Evolutionary conservation across 371 early-diverging fungal genomes (phyloP), one percentile per base, ranked within the genome.

Genomic region (Mortierella sp.): DNA sequence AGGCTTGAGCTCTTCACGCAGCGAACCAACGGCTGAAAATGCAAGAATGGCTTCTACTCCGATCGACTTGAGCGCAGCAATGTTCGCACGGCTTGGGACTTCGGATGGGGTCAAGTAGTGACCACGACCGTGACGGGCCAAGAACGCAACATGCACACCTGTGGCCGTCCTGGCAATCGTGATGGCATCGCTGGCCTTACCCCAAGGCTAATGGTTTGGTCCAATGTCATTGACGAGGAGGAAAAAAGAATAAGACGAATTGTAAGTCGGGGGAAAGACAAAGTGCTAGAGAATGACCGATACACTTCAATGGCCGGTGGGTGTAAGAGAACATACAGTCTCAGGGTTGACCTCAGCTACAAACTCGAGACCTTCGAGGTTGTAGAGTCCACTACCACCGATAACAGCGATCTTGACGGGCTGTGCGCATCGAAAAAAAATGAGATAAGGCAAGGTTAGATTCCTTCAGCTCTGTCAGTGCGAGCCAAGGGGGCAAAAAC

Each of bases 331-430:
- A 67, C 87, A 73, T 83, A 89, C 90, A 56, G 98, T 98, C 53
- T 89, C 83, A 16, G 95, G 93, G 80, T 92, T 85, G 45, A 94
- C 85, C 80, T 95, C 94, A 64, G 92, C 91, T 39, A 96, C 81
- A 16, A 93, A 81, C 67, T 90, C 87, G 53, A 97, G 86, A 46
- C 91, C 89, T 66, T 96, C 96, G 58, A 98, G 89, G 59, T 91
- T 72, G 85, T 98, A 98, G 62, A 98, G 93, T 46, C 99, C 98
- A 30, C 91, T 91, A 48, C 97, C 98, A 55, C 97, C 98, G 65
- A 98, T 98, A 61, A 98, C 87, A 59, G 90, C 98, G 72, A 98
- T 89, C 76, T 91, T 88, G 68, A 94, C 88, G 27, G 64, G 61
- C 79, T 76, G 50, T 54, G 19, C 38, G 46, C 24, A n/a, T n/a